Base-by-base conservation (phyloP, 306 rosid genomes). In the Casuarina cunninghamiana region DNA sequence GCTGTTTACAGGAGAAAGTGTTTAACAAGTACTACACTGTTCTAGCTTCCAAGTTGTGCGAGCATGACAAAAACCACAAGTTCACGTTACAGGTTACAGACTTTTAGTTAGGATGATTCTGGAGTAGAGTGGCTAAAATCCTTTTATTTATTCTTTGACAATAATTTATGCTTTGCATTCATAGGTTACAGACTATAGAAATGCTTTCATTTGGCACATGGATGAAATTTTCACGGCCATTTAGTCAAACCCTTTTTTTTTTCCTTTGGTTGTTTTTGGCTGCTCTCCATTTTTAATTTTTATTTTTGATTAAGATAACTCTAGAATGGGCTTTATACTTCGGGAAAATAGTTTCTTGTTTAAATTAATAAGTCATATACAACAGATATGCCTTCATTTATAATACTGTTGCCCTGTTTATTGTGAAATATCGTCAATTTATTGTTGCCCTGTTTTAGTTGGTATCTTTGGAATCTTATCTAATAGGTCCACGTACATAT, bases 1-100 rank as follows among this genome's bases (percentile, higher is more conserved):
- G 97, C 81, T 95, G 98, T 85, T 86, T 95, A 80, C 97, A 92
- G 84, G 98, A 92, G 93, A 89, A 88, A 75, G 90, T 88, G 55
- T 95, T 92, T 77, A 92, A 95, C 81, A 95, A 95, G 90, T 95
- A 90, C 74, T 95, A 92, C 81, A 87, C 97, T 37, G 84, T 87
- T 67, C 87, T 95, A 69, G 97, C 98, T 82, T 76, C 92, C 77
- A 95, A 89, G 84, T 83, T 95, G 89, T 95, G 98, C 10, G 95
- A 86, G 82, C 93, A 92, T 86, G 97, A 95, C 75, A 95, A 92
- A 83, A 92, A 91, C 83, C 97, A 95, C 85, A 95, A 90, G 85
- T 92, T 95, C 75, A 95, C 98, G 32, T 86, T 95, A 41, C 97
- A 94, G 96, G 98, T 94, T 53, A 53, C 39, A 13, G 46, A 65